phyloP scores from a whole-genome alignment of 164 flowering plant species.

The Akebia trifoliata region DNA sequence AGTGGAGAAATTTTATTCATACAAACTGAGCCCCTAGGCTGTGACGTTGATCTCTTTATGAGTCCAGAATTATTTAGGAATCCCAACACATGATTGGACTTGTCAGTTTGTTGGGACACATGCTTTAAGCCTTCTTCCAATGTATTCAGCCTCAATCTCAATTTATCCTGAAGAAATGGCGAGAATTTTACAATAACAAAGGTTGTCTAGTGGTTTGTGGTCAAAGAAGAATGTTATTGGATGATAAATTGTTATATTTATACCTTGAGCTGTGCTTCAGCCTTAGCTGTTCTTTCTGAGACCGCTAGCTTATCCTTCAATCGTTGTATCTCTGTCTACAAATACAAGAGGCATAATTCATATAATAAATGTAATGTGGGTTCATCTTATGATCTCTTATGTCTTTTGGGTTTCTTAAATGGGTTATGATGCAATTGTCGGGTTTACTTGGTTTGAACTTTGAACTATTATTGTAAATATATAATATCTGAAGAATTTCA shows the following conservation, averaged over 20 bases:
- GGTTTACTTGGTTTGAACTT: no score
- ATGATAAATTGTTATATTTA: conserved; percentile 3
- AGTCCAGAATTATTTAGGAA: conserved; percentile 41
- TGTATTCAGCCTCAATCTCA: conserved; percentile 68
- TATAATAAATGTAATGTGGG: background rate
- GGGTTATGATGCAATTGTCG: no score
- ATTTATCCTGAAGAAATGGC: conserved; percentile 52
- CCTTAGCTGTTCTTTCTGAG: conserved; percentile 82
- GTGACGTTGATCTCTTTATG: conserved; percentile 71
- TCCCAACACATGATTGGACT: conserved; percentile 42
- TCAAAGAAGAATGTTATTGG: background rate
- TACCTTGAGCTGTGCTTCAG: conserved; percentile 90
- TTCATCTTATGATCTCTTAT: background rate
- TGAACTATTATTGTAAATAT: no score
- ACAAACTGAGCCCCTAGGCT: conserved; percentile 53
- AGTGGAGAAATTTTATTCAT: conserved; percentile 27
- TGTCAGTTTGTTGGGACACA: conserved; percentile 38
- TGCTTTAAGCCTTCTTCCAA: conserved; percentile 80
- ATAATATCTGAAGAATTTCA: no score
- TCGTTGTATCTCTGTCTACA: conserved; percentile 77
- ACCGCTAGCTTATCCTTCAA: conserved; percentile 67
- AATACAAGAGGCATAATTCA: background rate
- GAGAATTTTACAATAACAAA: conserved; percentile 4
- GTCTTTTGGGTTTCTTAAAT: no score
- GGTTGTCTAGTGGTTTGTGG: background rate